Conservation (phyloP, 75 land plant genomes). For the Picea glauca region DNA sequence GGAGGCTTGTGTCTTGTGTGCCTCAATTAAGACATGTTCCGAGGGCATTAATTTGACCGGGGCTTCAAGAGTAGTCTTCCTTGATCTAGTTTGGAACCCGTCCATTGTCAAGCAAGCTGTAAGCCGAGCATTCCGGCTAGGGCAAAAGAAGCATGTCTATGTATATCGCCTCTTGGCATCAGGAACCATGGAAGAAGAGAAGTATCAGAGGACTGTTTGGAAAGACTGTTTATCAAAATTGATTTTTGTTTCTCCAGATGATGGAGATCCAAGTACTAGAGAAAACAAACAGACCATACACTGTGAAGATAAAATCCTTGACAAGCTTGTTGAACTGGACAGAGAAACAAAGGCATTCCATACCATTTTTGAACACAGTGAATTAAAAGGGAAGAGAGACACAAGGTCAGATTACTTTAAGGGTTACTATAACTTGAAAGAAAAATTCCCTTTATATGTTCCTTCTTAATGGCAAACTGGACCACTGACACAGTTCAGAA, state of each 20-base stretch:
- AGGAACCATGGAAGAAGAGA: slow-evolving; percentile 48
- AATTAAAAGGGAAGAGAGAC: not conserved
- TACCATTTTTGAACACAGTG: slow-evolving; percentile 9
- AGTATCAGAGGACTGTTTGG: slow-evolving; percentile 42
- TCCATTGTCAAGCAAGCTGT: slow-evolving; percentile 78
- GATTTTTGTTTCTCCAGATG: slow-evolving; percentile 39
- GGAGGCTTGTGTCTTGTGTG: slow-evolving; percentile 54
- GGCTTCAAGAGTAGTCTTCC: slow-evolving; percentile 81
- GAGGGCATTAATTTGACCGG: slow-evolving; percentile 84
- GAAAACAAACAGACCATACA: not conserved
- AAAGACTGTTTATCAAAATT: slow-evolving; percentile 59
- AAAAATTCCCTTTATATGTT: not conserved
- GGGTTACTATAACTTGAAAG: not conserved
- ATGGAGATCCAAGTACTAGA: not conserved
- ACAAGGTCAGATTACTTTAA: not conserved
- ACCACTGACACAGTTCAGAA: not conserved
- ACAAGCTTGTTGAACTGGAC: slow-evolving; percentile 23
- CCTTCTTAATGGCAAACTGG: not conserved
- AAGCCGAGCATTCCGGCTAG: slow-evolving; percentile 77
- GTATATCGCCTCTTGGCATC: slow-evolving; percentile 61
- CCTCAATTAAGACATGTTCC: slow-evolving; percentile 71
- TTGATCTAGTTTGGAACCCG: slow-evolving; percentile 90
- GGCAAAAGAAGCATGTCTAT: slow-evolving; percentile 70
- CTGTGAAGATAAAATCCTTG: slow-evolving; percentile 42
- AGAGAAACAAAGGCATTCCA: slow-evolving; percentile 1